Percentiles rank a stretch among this genome's conserved stretches.
Conservation (phyloP, 169 alveolate genomes). For the Plasmodium ovale region DNA sequence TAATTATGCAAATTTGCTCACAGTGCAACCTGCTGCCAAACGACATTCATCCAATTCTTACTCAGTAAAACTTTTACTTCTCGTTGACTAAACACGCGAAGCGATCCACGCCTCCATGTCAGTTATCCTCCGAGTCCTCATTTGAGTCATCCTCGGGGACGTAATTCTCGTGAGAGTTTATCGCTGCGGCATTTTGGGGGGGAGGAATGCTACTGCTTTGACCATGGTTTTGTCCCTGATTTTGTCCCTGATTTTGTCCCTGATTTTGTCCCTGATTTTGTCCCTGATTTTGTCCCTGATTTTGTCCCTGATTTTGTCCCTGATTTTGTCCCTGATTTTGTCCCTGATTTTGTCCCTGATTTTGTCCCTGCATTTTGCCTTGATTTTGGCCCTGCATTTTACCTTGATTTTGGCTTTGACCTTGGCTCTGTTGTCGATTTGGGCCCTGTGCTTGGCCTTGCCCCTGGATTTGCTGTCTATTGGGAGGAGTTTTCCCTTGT, state of each 20-base stretch:
- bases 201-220: background rate
- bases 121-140: conserved; percentile 56
- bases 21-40: background rate
- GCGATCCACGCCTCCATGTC: background rate
- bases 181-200: background rate
- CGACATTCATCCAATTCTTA: background rate
- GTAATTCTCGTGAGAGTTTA: conserved; percentile 30
- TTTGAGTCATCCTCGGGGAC: conserved; percentile 56
- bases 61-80: no score
- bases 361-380: no score
- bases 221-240: background rate
- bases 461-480: no score
- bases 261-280: background rate
- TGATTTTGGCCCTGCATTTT: no score
- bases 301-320: conserved; percentile 78
- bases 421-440: no score
- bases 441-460: no score
- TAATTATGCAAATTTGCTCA: conserved; percentile 38
- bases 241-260: background rate
- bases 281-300: conserved; percentile 87
- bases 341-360: no score
- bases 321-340: no score
- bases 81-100: background rate
- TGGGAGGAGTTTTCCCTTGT: no score
- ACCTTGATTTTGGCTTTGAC: no score